phyloP scores from a whole-genome alignment of 177 flowering plant species.

The Vitis hybrid region DNA sequence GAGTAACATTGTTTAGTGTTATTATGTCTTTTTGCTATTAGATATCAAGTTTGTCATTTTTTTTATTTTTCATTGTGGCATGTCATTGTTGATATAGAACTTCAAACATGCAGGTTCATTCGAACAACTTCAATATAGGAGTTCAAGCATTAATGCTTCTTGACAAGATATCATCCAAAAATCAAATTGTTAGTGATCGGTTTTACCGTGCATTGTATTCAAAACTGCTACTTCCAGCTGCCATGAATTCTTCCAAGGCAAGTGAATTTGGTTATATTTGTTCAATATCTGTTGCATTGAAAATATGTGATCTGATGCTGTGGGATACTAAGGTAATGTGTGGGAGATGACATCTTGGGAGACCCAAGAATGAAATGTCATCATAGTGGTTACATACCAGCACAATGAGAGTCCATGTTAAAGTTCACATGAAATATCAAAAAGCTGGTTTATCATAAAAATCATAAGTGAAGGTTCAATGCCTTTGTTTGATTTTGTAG shows the following conservation, averaged over 20 bases:
- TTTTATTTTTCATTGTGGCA: not conserved
- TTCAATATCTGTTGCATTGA: not conserved
- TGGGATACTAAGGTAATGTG: not conserved
- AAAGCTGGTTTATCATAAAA: not conserved
- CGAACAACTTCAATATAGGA: slow-evolving; percentile 90
- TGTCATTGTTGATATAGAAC: not conserved
- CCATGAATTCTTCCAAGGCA: slow-evolving; percentile 93
- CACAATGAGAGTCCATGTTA: not conserved
- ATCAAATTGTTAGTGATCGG: slow-evolving; percentile 88
- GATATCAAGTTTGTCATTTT: no score
- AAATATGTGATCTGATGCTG: not conserved
- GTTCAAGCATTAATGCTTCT: slow-evolving; percentile 96
- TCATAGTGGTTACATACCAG: not conserved
- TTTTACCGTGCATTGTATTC: slow-evolving; percentile 94
- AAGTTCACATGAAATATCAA: not conserved
- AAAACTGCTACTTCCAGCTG: slow-evolving; percentile 84
- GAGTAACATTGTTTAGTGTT: no score
- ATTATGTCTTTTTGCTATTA: no score
- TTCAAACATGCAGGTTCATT: slow-evolving; percentile 72
- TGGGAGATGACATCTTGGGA: not conserved
- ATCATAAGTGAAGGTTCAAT: no score
- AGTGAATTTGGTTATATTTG: slow-evolving; percentile 7
- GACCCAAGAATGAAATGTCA: not conserved
- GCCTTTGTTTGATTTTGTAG: no score
- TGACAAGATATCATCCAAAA: slow-evolving; percentile 85